phyloP scores from a whole-genome alignment of 169 alveolate species.

The Toxoplasma gondii region DNA sequence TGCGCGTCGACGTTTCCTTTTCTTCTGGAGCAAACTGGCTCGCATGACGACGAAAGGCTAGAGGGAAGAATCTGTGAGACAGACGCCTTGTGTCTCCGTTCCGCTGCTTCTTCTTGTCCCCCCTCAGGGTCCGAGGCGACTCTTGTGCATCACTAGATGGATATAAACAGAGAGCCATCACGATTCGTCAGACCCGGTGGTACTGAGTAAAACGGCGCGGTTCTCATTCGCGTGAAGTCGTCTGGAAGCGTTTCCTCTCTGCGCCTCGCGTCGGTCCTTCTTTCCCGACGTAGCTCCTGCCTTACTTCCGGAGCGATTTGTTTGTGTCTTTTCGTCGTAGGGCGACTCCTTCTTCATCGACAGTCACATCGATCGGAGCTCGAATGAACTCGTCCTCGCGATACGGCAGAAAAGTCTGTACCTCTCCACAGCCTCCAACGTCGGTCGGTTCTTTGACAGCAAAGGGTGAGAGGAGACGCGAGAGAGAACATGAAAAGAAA shows the following conservation, averaged over 20 bases:
- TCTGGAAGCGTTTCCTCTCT: neutral
- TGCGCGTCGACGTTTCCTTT: no score
- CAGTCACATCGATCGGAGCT: conserved; percentile 1
- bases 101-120: no score
- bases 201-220: neutral
- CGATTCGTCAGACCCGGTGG: no score
- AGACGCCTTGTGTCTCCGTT: no score
- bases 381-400: conserved; percentile 16
- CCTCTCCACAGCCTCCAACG: conserved; percentile 21
- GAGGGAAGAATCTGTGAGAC: no score
- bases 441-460: neutral
- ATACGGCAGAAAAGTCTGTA: neutral
- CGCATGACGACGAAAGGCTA: no score
- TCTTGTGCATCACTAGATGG: no score
- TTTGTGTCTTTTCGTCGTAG: neutral
- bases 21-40: no score
- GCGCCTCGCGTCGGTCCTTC: neutral
- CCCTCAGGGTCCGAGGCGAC: no score
- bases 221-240: neutral
- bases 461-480: conserved; percentile 13
- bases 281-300: neutral
- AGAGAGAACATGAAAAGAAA: neutral
- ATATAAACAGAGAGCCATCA: no score
- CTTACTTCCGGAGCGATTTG: neutral
- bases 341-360: neutral